These are phyloP conservation scores for Aspergillus brunneoviolaceus DNA, from an alignment of 2,329 filamentous ascomycete genomes.

Conservation along the genomic window DNA sequence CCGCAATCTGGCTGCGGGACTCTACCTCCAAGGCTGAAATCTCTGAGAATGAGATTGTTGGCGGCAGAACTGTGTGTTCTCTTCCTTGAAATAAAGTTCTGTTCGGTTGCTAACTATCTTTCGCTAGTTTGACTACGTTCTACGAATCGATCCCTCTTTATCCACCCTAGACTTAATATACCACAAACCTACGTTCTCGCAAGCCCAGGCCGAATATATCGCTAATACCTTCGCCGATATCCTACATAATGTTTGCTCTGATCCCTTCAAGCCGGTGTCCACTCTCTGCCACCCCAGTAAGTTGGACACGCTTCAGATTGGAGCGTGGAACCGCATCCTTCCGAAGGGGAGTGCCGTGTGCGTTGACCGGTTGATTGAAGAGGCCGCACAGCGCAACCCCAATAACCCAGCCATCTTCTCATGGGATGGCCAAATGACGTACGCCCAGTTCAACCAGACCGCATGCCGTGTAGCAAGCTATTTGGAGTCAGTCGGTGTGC, in stretches of 20 bases:
- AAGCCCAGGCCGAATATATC: constrained; percentile 14
- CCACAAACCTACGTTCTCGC: constrained; percentile 14
- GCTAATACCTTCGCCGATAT: constrained; percentile 14
- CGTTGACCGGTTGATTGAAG: constrained; percentile 13
- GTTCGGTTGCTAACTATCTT: not conserved
- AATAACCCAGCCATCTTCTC: constrained; percentile 6
- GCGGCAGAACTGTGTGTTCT: constrained; percentile 11
- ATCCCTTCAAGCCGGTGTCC: constrained; percentile 11
- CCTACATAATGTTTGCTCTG: constrained; percentile 12
- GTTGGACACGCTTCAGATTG: constrained; percentile 15
- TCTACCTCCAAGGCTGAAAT: constrained; percentile 9
- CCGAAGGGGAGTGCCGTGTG: constrained; percentile 10
- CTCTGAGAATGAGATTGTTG: constrained; percentile 8
- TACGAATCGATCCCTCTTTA: constrained; percentile 13
- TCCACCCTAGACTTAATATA: constrained; percentile 14
- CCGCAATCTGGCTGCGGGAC: constrained; percentile 14
- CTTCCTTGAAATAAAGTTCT: not conserved
- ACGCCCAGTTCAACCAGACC: constrained; percentile 10
- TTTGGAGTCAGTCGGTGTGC: constrained; percentile 6
- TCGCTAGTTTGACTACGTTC: constrained; percentile 14
- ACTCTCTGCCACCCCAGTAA: constrained; percentile 13
- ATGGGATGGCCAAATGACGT: constrained; percentile 16
- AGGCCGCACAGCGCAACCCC: constrained; percentile 4
- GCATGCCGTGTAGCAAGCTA: constrained; percentile 10
- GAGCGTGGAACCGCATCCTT: constrained; percentile 14